Conservation (phyloP, 257 asterid genomes). For the Petunia axillaris region DNA sequence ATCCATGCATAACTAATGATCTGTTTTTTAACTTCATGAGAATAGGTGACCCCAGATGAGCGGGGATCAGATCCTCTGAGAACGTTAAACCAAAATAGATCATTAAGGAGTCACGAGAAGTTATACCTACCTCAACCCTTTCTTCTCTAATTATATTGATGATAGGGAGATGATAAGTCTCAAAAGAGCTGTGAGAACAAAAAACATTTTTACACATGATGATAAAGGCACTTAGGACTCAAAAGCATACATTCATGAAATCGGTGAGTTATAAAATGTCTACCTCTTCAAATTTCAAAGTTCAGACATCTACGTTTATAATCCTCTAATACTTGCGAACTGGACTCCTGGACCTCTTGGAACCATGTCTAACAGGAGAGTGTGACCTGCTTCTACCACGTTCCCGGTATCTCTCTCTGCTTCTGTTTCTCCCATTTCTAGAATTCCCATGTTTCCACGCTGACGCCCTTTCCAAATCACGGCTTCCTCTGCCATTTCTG, state of each 20-base stretch:
- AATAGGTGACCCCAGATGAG: slow-evolving; percentile 32
- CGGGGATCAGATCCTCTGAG: slow-evolving; percentile 32
- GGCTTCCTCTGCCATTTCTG: slow-evolving; percentile 64
- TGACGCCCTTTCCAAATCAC: slow-evolving; percentile 60
- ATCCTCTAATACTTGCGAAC: slow-evolving; percentile 57
- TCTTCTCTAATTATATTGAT: slow-evolving; percentile 69
- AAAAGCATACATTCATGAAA: slow-evolving; percentile 58
- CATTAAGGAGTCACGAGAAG: slow-evolving; percentile 37
- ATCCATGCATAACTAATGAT: slow-evolving; percentile 41
- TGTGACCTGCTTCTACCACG: slow-evolving; percentile 82
- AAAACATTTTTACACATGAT: slow-evolving; percentile 71
- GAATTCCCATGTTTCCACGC: slow-evolving; percentile 60
- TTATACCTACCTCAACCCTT: slow-evolving; percentile 79
- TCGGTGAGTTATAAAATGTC: slow-evolving; percentile 57
- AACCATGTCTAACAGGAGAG: slow-evolving; percentile 72
- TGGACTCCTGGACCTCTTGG: slow-evolving; percentile 75
- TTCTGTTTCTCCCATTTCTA: slow-evolving; percentile 76
- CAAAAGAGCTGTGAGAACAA: slow-evolving; percentile 93
- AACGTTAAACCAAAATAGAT: slow-evolving; percentile 27
- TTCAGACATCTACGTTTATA: slow-evolving; percentile 51
- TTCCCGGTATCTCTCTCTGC: slow-evolving; percentile 73
- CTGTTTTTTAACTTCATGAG: slow-evolving; percentile 33
- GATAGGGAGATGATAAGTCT: slow-evolving; percentile 76
- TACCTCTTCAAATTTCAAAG: slow-evolving; percentile 84
- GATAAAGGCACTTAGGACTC: slow-evolving; percentile 54